These are phyloP conservation scores for Helichrysum umbraculigerum DNA, from an alignment of 129 eudicot genomes.

Conservation along the genomic window DNA sequence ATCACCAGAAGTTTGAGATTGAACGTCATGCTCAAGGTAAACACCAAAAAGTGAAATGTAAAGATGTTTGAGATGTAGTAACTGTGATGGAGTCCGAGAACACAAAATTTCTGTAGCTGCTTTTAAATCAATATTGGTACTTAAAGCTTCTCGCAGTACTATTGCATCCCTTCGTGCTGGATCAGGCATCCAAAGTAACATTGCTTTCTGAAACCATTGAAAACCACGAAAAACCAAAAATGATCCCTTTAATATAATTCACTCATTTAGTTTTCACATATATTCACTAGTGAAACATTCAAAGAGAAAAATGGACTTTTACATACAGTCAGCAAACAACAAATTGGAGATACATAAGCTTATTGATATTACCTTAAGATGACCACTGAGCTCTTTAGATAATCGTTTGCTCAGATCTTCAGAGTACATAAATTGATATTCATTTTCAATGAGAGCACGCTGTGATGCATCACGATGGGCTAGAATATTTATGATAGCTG, in stretches of 20 bases:
- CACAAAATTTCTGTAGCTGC: conserved; percentile 89
- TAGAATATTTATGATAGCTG: conserved; percentile 64
- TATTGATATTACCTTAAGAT: conserved; percentile 50
- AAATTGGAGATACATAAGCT: neutral
- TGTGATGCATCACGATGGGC: conserved; percentile 89
- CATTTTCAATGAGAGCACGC: conserved; percentile 70
- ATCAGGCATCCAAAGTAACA: conserved; percentile 76
- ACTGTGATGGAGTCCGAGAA: conserved; percentile 66
- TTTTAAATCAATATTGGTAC: conserved; percentile 43
- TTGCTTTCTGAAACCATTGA: conserved; percentile 59
- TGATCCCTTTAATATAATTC: neutral
- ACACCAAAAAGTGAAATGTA: conserved; percentile 49
- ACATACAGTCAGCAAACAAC: neutral
- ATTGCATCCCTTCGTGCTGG: conserved; percentile 80
- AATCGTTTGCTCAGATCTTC: conserved; percentile 69
- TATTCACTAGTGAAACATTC: neutral
- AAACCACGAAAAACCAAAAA: neutral
- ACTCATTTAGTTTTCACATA: too few relatives aligned
- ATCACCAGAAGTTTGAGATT: conserved; percentile 60
- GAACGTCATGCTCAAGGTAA: conserved; percentile 84
- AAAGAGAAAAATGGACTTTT: neutral
- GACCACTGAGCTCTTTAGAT: conserved; percentile 70
- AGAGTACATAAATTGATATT: conserved; percentile 58
- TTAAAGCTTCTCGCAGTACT: conserved; percentile 47
- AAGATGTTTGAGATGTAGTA: conserved; percentile 66